These are phyloP conservation scores for Scutellaria galericulata DNA, from an alignment of 257 asterid genomes.

Conservation along the genomic window DNA sequence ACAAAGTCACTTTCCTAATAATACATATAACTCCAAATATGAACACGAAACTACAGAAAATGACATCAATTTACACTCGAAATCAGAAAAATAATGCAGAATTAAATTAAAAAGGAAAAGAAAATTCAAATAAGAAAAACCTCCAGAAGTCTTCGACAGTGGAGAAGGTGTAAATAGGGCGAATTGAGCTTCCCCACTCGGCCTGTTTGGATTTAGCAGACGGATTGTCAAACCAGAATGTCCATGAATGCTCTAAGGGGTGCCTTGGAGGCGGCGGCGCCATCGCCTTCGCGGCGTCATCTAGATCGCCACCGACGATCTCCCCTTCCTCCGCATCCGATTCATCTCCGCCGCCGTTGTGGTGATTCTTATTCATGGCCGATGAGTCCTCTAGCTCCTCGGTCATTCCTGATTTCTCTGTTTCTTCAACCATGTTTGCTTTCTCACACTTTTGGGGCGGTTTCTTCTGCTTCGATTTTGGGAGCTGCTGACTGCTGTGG, in stretches of 20 bases:
- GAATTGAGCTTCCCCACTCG: conserved; percentile 58
- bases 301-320: conserved; percentile 41
- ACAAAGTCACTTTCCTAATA: conserved; percentile 6
- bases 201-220: conserved; percentile 43
- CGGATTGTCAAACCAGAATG: conserved; percentile 66
- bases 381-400: conserved; percentile 36
- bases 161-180: conserved; percentile 56
- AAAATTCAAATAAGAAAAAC: conserved; percentile 47
- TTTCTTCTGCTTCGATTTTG: conserved; percentile 4
- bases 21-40: not conserved
- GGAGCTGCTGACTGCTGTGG: not conserved
- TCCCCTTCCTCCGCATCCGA: conserved; percentile 58
- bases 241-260: conserved; percentile 62
- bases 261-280: conserved; percentile 43
- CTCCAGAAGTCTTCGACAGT: conserved; percentile 67
- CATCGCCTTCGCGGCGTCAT: conserved; percentile 40
- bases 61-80: not conserved
- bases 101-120: not conserved
- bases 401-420: conserved; percentile 44
- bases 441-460: not conserved
- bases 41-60: not conserved
- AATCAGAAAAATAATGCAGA: not conserved
- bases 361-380: conserved; percentile 36
- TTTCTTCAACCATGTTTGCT: conserved; percentile 46
- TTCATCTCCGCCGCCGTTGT: conserved; percentile 42